These are phyloP conservation scores for Hymenoscyphus fructigenus DNA, from an alignment of 2,329 filamentous ascomycete species.

Conservation along the genomic window DNA sequence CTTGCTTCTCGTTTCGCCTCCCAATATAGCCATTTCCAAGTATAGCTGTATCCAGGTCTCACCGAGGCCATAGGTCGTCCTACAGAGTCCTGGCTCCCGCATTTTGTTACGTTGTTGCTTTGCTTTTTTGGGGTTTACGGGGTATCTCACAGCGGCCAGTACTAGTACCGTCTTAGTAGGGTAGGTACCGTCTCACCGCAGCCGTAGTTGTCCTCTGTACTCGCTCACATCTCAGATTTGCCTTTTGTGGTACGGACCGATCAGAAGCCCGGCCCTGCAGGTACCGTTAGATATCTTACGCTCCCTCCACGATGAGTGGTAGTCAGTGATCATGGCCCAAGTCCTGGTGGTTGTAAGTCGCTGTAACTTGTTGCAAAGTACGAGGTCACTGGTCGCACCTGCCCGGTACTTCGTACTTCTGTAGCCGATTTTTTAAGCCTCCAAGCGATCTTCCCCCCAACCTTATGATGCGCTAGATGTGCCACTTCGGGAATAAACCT, in stretches of 20 bases:
- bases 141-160: not conserved
- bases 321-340: constrained; percentile 1
- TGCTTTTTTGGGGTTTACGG: not conserved
- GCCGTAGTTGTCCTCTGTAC: not conserved
- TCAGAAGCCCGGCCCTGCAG: not conserved
- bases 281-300: not conserved
- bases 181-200: not conserved
- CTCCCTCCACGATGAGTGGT: not conserved
- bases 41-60: not conserved
- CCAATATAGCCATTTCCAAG: not conserved
- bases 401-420: not conserved
- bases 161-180: not conserved
- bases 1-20: not conserved
- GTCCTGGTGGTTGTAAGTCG: not conserved
- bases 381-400: not conserved
- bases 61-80: not conserved
- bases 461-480: not conserved
- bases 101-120: not conserved
- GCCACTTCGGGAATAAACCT: not conserved
- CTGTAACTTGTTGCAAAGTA: not conserved
- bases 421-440: too few relatives aligned
- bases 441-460: not conserved
- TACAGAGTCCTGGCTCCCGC: not conserved
- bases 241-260: not conserved
- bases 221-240: not conserved